These are phyloP conservation scores for Ustilago sp. DNA, from an alignment of 1,284 basidiomycete genomes.

Conservation along the genomic window DNA sequence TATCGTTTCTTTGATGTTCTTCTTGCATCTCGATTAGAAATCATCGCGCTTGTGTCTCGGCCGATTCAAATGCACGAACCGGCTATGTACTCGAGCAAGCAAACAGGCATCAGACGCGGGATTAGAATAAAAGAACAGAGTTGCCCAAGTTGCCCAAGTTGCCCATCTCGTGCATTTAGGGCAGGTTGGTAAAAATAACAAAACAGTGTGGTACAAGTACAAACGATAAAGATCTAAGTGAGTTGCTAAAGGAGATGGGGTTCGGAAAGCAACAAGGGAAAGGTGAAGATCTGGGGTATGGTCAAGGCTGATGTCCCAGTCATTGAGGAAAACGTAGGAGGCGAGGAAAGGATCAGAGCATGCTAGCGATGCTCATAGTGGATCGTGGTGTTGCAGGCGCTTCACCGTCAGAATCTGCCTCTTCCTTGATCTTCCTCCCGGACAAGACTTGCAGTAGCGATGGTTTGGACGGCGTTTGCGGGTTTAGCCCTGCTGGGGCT, in stretches of 20 bases:
- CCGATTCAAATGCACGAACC: too few species aligned
- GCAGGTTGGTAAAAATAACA: background rate
- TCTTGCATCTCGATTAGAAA: background rate
- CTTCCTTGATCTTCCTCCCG: constrained; percentile 24
- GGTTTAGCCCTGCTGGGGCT: background rate
- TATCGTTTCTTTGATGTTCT: background rate
- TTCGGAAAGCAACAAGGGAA: background rate
- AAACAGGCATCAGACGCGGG: too few species aligned
- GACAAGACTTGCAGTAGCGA: constrained; percentile 26
- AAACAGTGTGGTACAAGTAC: constrained; percentile 24
- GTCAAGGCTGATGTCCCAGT: background rate
- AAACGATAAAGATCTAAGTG: background rate
- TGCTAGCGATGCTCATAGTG: constrained; percentile 46
- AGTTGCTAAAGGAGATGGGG: background rate
- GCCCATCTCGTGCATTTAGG: constrained; percentile 2
- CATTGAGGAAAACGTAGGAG: background rate
- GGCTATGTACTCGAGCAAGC: too few species aligned
- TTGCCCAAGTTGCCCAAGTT: constrained; percentile 5
- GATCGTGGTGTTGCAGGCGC: constrained; percentile 31
- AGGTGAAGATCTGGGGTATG: background rate
- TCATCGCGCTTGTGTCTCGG: too few species aligned
- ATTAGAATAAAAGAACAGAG: background rate
- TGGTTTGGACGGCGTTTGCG: constrained; percentile 2
- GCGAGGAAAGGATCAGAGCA: constrained; percentile 24
- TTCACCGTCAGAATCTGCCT: constrained; percentile 19